These are phyloP conservation scores for Draba incana DNA, from an alignment of 345 rosid genomes.

Conservation along the genomic window DNA sequence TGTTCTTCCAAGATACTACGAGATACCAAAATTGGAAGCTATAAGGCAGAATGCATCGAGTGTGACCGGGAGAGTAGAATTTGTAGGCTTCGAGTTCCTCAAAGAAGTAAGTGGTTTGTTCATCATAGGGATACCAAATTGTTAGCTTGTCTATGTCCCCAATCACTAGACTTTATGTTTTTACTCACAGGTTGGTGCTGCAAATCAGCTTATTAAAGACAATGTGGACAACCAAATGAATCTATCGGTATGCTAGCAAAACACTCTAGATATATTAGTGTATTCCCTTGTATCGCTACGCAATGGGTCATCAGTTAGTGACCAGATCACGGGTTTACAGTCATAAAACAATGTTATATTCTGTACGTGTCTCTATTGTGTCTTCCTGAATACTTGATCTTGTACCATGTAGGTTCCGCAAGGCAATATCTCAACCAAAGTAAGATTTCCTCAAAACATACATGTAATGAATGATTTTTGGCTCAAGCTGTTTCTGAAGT, in stretches of 20 bases:
- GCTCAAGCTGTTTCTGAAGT: slow-evolving; percentile 2
- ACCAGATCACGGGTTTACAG: neutral
- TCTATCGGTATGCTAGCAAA: slow-evolving; percentile 13
- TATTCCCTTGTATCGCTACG: neutral
- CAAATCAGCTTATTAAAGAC: slow-evolving; percentile 26
- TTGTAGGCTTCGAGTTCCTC: slow-evolving; percentile 63
- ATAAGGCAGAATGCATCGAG: slow-evolving; percentile 21
- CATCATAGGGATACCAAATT: neutral
- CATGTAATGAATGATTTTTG: neutral
- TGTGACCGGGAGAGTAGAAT: slow-evolving; percentile 50
- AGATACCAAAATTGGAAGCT: slow-evolving; percentile 45
- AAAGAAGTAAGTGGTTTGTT: slow-evolving; percentile 44
- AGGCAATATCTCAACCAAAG: slow-evolving; percentile 56
- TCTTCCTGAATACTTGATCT: neutral
- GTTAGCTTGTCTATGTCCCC: neutral
- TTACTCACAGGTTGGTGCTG: slow-evolving; percentile 36
- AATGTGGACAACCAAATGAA: neutral
- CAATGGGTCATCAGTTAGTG: neutral
- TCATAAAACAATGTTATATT: neutral
- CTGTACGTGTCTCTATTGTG: neutral
- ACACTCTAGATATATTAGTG: neutral
- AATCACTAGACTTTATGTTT: neutral
- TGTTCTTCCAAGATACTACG: slow-evolving; percentile 60
- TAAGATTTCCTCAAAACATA: neutral
- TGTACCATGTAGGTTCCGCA: slow-evolving; percentile 35